Conservation (phyloP, 805 yeast genomes). For the Myxozyma vanderwaltii region DNA sequence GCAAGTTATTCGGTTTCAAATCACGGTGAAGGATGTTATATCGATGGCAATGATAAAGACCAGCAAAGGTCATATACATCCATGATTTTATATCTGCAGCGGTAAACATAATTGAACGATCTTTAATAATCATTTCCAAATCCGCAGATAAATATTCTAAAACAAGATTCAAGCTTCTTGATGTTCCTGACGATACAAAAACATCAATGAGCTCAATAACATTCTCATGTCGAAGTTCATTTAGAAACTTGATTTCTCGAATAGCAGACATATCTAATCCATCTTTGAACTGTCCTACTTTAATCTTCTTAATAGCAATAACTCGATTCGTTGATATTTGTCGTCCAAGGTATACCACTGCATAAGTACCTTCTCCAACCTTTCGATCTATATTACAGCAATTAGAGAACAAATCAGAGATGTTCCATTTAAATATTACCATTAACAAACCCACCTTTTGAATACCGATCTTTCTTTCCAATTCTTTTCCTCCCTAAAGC, state of each 20-base stretch:
- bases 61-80: slow-evolving; percentile 92
- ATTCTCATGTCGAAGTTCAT: slow-evolving; percentile 75
- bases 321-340: slow-evolving; percentile 51
- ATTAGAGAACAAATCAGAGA: too few species aligned
- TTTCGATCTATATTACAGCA: slow-evolving; percentile 58
- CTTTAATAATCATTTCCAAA: slow-evolving; percentile 84
- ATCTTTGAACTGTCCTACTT: slow-evolving; percentile 89
- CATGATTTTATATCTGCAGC: slow-evolving; percentile 90
- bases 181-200: slow-evolving; percentile 51
- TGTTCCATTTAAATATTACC: too few species aligned
- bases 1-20: slow-evolving; percentile 54
- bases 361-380: slow-evolving; percentile 99
- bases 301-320: slow-evolving; percentile 94
- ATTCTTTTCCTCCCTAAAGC: background rate
- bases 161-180: slow-evolving; percentile 72
- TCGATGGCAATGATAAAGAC: slow-evolving; percentile 93
- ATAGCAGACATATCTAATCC: slow-evolving; percentile 97
- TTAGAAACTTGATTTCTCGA: slow-evolving; percentile 86
- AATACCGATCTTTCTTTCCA: slow-evolving; percentile 20
- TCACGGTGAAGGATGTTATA: slow-evolving; percentile 81
- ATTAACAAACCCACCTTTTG: slow-evolving; percentile 16
- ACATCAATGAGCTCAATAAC: slow-evolving; percentile 90
- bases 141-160: slow-evolving; percentile 91
- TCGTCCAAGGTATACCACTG: slow-evolving; percentile 68
- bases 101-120: slow-evolving; percentile 70